A percentile compares a stretch with the other conserved stretches of the same genome.
phyloP scores from a whole-genome alignment of 371 early-diverging fungal genomes.

The Circinella umbellata region DNA sequence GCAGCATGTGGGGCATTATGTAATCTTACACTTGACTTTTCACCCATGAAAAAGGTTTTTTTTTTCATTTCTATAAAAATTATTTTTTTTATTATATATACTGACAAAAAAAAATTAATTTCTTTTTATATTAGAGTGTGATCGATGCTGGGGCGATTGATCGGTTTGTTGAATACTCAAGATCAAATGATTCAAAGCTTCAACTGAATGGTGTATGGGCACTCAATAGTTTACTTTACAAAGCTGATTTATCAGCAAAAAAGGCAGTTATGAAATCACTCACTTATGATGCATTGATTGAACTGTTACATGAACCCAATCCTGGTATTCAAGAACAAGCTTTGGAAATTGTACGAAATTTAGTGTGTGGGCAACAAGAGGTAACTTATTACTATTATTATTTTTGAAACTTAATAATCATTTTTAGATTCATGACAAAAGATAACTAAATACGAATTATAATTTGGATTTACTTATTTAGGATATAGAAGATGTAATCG shows the following conservation, averaged over 20 bases:
- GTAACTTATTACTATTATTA: slow-evolving; percentile 26
- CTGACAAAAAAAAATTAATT: neutral
- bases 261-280: slow-evolving; percentile 71
- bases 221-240: slow-evolving; percentile 80
- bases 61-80: too few relatives aligned
- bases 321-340: slow-evolving; percentile 79
- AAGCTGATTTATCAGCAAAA: slow-evolving; percentile 73
- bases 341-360: slow-evolving; percentile 78
- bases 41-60: slow-evolving; percentile 79
- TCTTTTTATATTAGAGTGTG: slow-evolving; percentile 44
- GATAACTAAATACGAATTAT: neutral
- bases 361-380: slow-evolving; percentile 68
- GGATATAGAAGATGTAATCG: slow-evolving; percentile 74
- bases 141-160: slow-evolving; percentile 81
- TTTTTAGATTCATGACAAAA: too few relatives aligned
- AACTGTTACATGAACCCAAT: slow-evolving; percentile 69
- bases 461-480: slow-evolving; percentile 16
- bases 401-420: neutral
- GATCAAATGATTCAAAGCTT: slow-evolving; percentile 53
- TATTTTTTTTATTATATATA: neutral
- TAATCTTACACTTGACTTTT: slow-evolving; percentile 87
- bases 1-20: slow-evolving; percentile 84
- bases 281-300: slow-evolving; percentile 65
- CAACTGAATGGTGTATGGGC: slow-evolving; percentile 86
- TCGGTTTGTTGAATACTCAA: slow-evolving; percentile 69